These are phyloP conservation scores for Phytophthora cryptogea DNA, from an alignment of 352 stramenopile genomes.

Conservation along the genomic window DNA sequence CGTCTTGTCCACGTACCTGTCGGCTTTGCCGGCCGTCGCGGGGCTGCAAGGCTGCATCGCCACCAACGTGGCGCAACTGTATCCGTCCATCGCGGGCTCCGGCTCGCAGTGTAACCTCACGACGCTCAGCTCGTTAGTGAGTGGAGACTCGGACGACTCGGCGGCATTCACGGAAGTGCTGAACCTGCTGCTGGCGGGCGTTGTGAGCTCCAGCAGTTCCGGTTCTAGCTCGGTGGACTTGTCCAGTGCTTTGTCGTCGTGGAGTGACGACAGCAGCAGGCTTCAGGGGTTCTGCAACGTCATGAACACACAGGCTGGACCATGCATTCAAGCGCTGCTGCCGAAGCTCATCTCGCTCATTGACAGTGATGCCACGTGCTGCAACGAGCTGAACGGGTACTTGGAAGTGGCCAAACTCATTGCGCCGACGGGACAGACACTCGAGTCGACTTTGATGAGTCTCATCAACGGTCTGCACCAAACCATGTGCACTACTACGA, in stretches of 20 bases:
- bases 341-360: constrained; percentile 47
- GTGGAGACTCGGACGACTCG: constrained; percentile 28
- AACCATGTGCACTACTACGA: constrained; percentile 53
- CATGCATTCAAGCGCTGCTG: constrained; percentile 50
- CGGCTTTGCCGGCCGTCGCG: constrained; percentile 42
- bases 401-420: constrained; percentile 54
- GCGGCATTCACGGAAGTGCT: constrained; percentile 50
- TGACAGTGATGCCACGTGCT: constrained; percentile 55
- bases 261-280: constrained; percentile 45
- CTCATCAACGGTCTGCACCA: constrained; percentile 61
- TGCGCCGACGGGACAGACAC: constrained; percentile 47
- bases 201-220: constrained; percentile 30
- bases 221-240: constrained; percentile 26
- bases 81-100: constrained; percentile 36
- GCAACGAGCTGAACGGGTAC: constrained; percentile 47
- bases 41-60: constrained; percentile 55
- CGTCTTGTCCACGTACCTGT: constrained; percentile 50
- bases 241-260: constrained; percentile 36
- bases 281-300: constrained; percentile 53
- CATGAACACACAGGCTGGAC: constrained; percentile 57
- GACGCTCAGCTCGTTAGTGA: constrained; percentile 50
- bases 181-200: constrained; percentile 37
- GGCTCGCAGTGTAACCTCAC: constrained; percentile 54
- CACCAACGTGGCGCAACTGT: constrained; percentile 52
- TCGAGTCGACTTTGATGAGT: constrained; percentile 44